Evolutionary conservation across 106 monocot species (phyloP).

Genomic region (Acorus calamus): DNA sequence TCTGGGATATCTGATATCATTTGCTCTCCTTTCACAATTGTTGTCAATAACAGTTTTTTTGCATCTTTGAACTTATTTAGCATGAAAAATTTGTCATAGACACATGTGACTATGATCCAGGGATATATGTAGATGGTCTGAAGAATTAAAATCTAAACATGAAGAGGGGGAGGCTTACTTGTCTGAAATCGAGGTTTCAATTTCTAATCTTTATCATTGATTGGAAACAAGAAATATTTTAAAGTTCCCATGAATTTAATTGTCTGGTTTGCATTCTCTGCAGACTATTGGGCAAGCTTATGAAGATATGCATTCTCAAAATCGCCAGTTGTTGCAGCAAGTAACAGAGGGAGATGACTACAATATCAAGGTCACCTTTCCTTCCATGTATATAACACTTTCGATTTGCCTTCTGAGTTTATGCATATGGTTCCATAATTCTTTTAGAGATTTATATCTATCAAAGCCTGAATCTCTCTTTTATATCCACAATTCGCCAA

Average conservation of each 20-base stretch:
- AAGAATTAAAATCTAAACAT: constrained; percentile 61
- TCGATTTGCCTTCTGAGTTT: background rate
- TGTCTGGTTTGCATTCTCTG: constrained; percentile 2
- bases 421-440: background rate
- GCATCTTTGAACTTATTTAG: too few relatives aligned
- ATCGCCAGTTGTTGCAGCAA: constrained; percentile 82
- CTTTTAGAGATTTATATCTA: background rate
- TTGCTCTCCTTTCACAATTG: too few relatives aligned
- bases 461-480: too few relatives aligned
- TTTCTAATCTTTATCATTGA: background rate
- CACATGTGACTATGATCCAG: constrained; percentile 22
- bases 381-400: too few relatives aligned
- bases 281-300: constrained; percentile 99
- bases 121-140: constrained; percentile 51
- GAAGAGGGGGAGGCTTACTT: constrained; percentile 84
- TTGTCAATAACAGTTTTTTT: too few relatives aligned
- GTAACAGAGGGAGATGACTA: constrained; percentile 90
- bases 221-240: too few relatives aligned
- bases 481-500: too few relatives aligned
- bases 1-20: too few relatives aligned
- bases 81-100: too few relatives aligned
- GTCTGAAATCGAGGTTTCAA: constrained; percentile 77
- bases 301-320: constrained; percentile 82
- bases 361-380: constrained; percentile 65
- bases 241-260: background rate